phyloP scores from a whole-genome alignment of 352 stramenopile genomes.

The Pythium sp. region DNA sequence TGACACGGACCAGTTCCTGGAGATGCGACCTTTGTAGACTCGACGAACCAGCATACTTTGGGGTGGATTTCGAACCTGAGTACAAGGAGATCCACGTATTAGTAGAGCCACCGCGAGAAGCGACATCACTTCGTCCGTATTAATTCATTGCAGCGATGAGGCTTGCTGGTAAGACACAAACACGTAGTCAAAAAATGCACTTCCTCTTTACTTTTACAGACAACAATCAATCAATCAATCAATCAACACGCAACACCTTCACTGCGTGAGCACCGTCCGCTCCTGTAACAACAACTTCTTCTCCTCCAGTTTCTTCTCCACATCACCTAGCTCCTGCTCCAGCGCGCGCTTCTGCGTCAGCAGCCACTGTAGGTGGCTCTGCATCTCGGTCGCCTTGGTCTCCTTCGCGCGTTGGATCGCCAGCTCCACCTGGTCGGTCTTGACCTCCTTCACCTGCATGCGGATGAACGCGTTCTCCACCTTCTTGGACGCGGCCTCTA shows the following conservation, averaged over 20 bases:
- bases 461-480: slow-evolving; percentile 53
- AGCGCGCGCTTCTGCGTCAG: slow-evolving; percentile 42
- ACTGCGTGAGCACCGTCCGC: slow-evolving; percentile 15
- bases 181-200: slow-evolving; percentile 6
- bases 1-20: background rate
- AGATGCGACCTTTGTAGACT: background rate
- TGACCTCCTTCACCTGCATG: slow-evolving; percentile 57
- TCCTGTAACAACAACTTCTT: slow-evolving; percentile 60
- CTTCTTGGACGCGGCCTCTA: slow-evolving; percentile 66
- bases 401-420: slow-evolving; percentile 38
- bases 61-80: background rate
- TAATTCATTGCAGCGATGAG: no score
- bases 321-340: slow-evolving; percentile 35
- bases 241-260: background rate
- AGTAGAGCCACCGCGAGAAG: background rate
- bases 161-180: background rate
- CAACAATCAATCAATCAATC: background rate
- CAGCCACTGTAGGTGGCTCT: slow-evolving; percentile 58
- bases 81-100: background rate
- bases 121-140: no score
- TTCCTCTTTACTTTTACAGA: background rate
- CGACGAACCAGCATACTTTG: background rate
- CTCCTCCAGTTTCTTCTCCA: slow-evolving; percentile 52
- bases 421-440: slow-evolving; percentile 31
- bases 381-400: slow-evolving; percentile 40